Evolutionary conservation across 2,329 filamentous ascomycete species (phyloP).

Genomic region (Neoascochyta sp.): DNA sequence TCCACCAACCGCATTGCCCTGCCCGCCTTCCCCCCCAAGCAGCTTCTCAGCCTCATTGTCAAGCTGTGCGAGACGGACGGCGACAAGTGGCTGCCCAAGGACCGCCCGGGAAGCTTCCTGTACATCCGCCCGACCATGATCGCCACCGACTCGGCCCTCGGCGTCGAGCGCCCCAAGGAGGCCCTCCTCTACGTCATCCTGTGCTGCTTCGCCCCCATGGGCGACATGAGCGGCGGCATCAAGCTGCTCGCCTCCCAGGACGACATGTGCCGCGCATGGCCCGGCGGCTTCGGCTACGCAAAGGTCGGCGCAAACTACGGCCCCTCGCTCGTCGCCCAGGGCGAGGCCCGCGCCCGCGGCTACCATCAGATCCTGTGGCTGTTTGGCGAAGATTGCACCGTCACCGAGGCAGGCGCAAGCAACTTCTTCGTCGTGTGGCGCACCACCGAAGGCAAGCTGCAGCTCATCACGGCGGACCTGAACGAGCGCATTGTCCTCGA

Average conservation of each 20-base stretch:
- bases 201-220: constrained; percentile 47
- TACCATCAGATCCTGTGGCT: constrained; percentile 95
- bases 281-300: constrained; percentile 85
- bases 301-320: constrained; percentile 96
- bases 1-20: constrained; percentile 64
- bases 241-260: constrained; percentile 73
- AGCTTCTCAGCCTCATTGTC: constrained; percentile 71
- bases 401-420: constrained; percentile 86
- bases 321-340: constrained; percentile 72
- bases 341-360: constrained; percentile 67
- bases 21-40: constrained; percentile 65
- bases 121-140: constrained; percentile 88
- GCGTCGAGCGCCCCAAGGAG: constrained; percentile 73
- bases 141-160: constrained; percentile 73
- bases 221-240: constrained; percentile 45
- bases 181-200: constrained; percentile 85
- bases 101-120: constrained; percentile 65
- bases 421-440: constrained; percentile 90
- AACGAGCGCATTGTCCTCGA: constrained; percentile 81
- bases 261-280: constrained; percentile 87
- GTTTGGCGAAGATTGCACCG: constrained; percentile 70
- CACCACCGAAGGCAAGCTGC: constrained; percentile 57
- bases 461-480: constrained; percentile 80
- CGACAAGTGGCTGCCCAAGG: constrained; percentile 72
- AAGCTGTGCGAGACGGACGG: constrained; percentile 71